Evolutionary conservation across 1,284 basidiomycete genomes (phyloP), one percentile per base, ranked within the genome.

Genomic region (Schizophyllum commune): DNA sequence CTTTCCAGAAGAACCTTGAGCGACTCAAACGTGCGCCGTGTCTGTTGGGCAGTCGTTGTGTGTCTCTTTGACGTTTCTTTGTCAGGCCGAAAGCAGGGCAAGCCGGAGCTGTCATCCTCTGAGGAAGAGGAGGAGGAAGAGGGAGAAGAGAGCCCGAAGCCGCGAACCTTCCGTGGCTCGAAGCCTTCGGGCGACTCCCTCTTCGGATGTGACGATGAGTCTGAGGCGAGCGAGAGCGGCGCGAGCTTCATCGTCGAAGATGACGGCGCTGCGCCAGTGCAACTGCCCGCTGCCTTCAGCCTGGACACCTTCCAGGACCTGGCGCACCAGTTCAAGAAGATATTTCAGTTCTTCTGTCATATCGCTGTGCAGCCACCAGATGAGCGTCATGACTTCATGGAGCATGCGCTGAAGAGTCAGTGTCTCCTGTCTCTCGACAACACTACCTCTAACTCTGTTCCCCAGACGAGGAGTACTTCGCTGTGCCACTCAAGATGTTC

Each of bases 321-420:
- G 20, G 75, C 80, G 15, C 82, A 88, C 64, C 88, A 91, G 62
- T 92, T 92, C 79, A 92, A 92, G 73, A 86, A 91, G 56, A 81
- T 94, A 33, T 93, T 91, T 66, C 92, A 95, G 68, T 82, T 94
- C 53, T 88, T 93, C 66, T 87, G 94, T 2, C 87, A 94, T 65
- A 75, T 94, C 52, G 88, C 88, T 20, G 84, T 92, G 33, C 80
- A 76, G 22, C 77, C 82, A 6, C 70, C 75, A n/a, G 70, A 70
- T 6, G 76, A 85, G 56, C 77, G 89, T 15, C 75, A 73, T 56
- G 67, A 73, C 5, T 86, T 83, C 66, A 83, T 88, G 79, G 69
- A 81, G 62, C 70, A 75, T 47, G 77, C 76, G 54, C 68, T 88
- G 58, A 76, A 78, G 70, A 77, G 90, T 88, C 62, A 52, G 75